These are phyloP conservation scores for Starmerella potacharoeniae DNA, from an alignment of 805 yeast genomes.

Conservation along the genomic window DNA sequence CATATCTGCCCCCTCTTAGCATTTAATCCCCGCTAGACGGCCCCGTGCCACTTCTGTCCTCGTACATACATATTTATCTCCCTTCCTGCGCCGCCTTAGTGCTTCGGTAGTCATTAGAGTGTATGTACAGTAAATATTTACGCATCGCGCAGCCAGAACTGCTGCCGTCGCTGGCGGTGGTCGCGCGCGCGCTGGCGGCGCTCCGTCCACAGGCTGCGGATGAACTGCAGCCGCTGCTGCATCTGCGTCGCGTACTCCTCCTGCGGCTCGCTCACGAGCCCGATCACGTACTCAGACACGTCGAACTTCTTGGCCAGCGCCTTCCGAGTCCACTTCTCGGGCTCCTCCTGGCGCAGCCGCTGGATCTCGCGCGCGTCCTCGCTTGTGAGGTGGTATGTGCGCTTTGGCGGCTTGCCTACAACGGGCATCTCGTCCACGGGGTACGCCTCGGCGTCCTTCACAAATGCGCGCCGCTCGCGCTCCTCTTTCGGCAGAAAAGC, in stretches of 20 bases:
- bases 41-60: background rate
- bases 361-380: constrained; percentile 48
- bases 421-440: constrained; percentile 29
- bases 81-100: background rate
- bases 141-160: constrained; percentile 54
- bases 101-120: background rate
- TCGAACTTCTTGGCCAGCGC: constrained; percentile 49
- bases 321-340: constrained; percentile 51
- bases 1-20: no score
- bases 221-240: constrained; percentile 36
- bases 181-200: constrained; percentile 39
- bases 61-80: background rate
- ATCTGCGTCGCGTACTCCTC: constrained; percentile 35
- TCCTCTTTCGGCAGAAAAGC: constrained; percentile 46
- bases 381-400: constrained; percentile 46
- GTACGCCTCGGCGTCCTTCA: constrained; percentile 23
- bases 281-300: constrained; percentile 43
- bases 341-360: constrained; percentile 44
- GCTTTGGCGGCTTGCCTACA: constrained; percentile 29
- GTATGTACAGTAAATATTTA: constrained; percentile 15
- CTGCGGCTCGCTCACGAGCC: constrained; percentile 37
- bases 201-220: constrained; percentile 41
- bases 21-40: background rate
- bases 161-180: constrained; percentile 49
- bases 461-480: constrained; percentile 43